Evolutionary conservation across 306 rosid species (phyloP).

Genomic region (Cucurbita maxima): DNA sequence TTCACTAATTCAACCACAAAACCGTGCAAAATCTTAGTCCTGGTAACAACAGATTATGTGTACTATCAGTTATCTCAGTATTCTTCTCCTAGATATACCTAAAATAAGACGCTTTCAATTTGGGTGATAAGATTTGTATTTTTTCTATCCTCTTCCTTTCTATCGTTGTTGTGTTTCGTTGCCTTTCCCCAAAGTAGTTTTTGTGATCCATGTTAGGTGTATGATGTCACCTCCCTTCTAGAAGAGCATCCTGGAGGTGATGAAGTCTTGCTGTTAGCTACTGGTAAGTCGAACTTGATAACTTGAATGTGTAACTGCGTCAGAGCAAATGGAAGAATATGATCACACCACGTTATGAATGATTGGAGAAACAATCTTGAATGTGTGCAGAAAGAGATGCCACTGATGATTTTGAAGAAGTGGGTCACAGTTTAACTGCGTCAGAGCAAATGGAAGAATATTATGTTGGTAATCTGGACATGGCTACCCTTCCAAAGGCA

Average conservation of each 20-base stretch:
- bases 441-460: conserved; percentile 38
- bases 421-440: conserved; percentile 67
- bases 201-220: conserved; percentile 30
- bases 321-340: no score
- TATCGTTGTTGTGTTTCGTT: neutral
- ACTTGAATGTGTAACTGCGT: no score
- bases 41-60: no score
- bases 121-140: neutral
- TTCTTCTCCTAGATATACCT: neutral
- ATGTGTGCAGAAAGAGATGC: conserved; percentile 63
- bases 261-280: conserved; percentile 51
- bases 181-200: neutral
- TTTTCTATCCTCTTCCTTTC: neutral
- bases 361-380: conserved; percentile 5
- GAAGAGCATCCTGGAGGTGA: conserved; percentile 99
- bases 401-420: conserved; percentile 68
- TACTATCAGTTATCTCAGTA: neutral
- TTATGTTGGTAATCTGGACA: conserved; percentile 49
- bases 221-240: conserved; percentile 75
- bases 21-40: no score
- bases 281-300: conserved; percentile 32
- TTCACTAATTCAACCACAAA: no score
- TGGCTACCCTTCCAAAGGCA: conserved; percentile 30
- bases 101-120: neutral
- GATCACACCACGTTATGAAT: neutral